Evolutionary conservation across 345 rosid species (phyloP).

Genomic region (Cochlearia excelsa): DNA sequence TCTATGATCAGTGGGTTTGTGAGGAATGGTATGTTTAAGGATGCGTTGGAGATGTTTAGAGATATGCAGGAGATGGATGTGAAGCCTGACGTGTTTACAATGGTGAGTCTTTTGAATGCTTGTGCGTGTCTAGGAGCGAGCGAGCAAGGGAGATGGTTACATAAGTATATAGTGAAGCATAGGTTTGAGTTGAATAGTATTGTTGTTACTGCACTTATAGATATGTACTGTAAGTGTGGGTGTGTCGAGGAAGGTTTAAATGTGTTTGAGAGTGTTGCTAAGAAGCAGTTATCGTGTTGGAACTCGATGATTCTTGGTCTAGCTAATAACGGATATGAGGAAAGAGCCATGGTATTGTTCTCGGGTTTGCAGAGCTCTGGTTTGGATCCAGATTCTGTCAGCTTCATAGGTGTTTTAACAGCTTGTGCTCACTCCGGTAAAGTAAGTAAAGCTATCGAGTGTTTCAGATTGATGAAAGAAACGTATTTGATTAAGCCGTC

Average conservation of each 20-base stretch:
- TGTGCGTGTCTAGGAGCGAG: constrained; percentile 62
- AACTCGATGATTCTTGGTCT: constrained; percentile 80
- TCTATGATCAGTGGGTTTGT: constrained; percentile 73
- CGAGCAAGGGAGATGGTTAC: constrained; percentile 73
- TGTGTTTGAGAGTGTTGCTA: constrained; percentile 40
- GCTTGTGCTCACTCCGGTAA: constrained; percentile 69
- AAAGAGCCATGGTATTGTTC: constrained; percentile 55
- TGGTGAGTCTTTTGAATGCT: constrained; percentile 75
- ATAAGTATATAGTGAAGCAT: constrained; percentile 48
- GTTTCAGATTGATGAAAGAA: constrained; percentile 54
- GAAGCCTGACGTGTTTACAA: constrained; percentile 58
- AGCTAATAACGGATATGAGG: constrained; percentile 55
- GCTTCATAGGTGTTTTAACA: constrained; percentile 62
- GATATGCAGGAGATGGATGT: constrained; percentile 48
- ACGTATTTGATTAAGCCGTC: constrained; percentile 55
- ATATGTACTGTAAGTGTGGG: constrained; percentile 80
- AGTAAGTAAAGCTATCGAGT: constrained; percentile 46
- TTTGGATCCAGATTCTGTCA: constrained; percentile 55
- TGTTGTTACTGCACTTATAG: constrained; percentile 60
- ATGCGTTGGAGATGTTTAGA: constrained; percentile 55
- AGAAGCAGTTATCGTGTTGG: constrained; percentile 65
- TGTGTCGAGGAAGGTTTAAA: constrained; percentile 45
- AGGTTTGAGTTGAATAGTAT: constrained; percentile 49
- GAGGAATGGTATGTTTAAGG: constrained; percentile 48
- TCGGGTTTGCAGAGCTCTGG: constrained; percentile 46